Evolutionary conservation across 768 basidiomycete genomes (phyloP).

Genomic region (Glaciozyma martinii): DNA sequence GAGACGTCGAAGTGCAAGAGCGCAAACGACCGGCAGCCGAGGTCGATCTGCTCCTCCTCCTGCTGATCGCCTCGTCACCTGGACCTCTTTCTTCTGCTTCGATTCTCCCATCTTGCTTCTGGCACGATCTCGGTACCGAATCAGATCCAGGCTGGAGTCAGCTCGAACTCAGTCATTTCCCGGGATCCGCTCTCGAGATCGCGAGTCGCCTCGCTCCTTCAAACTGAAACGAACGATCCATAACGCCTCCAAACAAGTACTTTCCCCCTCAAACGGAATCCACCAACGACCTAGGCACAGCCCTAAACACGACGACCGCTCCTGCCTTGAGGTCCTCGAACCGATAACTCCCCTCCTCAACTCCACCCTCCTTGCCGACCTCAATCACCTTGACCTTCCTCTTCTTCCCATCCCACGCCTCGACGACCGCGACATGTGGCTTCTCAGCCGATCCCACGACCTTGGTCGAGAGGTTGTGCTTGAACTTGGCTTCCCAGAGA

Average conservation of each 20-base stretch:
- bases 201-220: too few relatives aligned
- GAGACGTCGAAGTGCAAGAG: too few relatives aligned
- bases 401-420: constrained; percentile 28
- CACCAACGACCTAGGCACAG: neutral
- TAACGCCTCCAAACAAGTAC: neutral
- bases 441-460: constrained; percentile 5
- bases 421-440: constrained; percentile 23
- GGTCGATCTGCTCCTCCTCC: too few relatives aligned
- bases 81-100: too few relatives aligned
- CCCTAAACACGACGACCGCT: constrained; percentile 19
- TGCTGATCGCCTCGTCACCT: too few relatives aligned
- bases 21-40: too few relatives aligned
- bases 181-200: too few relatives aligned
- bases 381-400: constrained; percentile 23
- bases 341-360: constrained; percentile 21
- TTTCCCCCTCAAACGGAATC: neutral
- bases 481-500: constrained; percentile 25
- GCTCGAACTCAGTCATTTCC: too few relatives aligned
- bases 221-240: too few relatives aligned
- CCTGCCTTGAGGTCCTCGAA: constrained; percentile 24
- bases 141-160: too few relatives aligned
- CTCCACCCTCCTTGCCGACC: constrained; percentile 16
- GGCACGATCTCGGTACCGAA: too few relatives aligned
- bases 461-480: constrained; percentile 23
- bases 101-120: too few relatives aligned